Base-by-base conservation (phyloP, 164 flowering plant species). In the Brasenia schreberi region DNA sequence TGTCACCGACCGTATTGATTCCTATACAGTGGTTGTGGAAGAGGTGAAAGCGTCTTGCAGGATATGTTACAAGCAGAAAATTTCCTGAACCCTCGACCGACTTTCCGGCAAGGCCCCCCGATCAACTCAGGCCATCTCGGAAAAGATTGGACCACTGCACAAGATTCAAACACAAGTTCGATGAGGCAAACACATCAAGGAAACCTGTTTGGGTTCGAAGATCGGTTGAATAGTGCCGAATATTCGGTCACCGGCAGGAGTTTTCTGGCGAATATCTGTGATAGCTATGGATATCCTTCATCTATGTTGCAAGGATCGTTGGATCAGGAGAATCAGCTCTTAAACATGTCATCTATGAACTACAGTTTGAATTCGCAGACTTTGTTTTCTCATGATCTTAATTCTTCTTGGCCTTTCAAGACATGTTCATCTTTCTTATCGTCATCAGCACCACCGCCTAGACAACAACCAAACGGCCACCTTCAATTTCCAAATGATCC, bases 401-500 rank as follows among this genome's bases (percentile, higher is more conserved):
- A 74, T 53, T 66, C 80, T 58, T 66, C 84, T 45, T 79, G 80
- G 83, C 67, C 82, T 45, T 61, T 79, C 19, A 76, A 83, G 67
- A 59, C 67, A 42, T 75, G 0, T 9, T 49, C 56, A 49, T 49
- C 56, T 49, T 49, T 14, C 56, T 49, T 14, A 6, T 49, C 56
- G 12, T 49, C 56, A 49, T 49, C 56, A 33, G 39, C 3, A 33
- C 39, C 86, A 1, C 81, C 92, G 6, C 86, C 83, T 1, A 81
- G 74, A 66, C 86, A 73, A 23, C 76, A 72, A 19, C 63, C 78
- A 3, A 65, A 69, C 6, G 75, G 67, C 68, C 92, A 82, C 43
- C 67, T 90, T 63, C 87, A 88, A 67, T 88, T 90, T 81, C 80
- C 88, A 16, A 90, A 88, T 74, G 81, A 81, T 69, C 74, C 88